These are phyloP conservation scores for Uronychia binucleata DNA, from an alignment of 73 alveolate genomes.

Conservation along the genomic window DNA sequence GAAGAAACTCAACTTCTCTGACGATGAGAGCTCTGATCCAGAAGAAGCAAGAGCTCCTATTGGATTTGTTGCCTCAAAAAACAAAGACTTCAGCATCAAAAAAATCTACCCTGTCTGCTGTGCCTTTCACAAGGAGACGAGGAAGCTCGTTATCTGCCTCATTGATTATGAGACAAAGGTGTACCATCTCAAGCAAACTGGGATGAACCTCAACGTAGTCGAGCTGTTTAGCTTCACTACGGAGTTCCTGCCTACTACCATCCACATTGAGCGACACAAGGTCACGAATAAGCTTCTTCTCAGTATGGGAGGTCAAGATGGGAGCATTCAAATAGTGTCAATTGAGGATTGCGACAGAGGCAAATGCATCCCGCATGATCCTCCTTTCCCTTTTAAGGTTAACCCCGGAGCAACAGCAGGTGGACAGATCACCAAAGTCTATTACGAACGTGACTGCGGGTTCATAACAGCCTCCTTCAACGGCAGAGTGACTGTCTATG, in stretches of 20 bases:
- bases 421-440: conserved; percentile 6
- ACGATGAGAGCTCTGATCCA: neutral
- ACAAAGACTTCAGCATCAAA: neutral
- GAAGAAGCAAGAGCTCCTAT: neutral
- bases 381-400: neutral
- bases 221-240: conserved; percentile 26
- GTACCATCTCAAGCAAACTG: conserved; percentile 28
- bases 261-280: conserved; percentile 30
- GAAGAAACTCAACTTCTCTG: neutral
- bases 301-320: conserved; percentile 35
- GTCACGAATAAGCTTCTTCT: conserved; percentile 31
- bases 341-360: conserved; percentile 21
- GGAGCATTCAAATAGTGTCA: conserved; percentile 16
- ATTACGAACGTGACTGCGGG: conserved; percentile 39
- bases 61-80: conserved; percentile 4
- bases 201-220: conserved; percentile 16
- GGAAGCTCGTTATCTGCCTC: conserved; percentile 29
- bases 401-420: neutral
- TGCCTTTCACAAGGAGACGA: conserved; percentile 28
- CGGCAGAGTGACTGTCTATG: conserved; percentile 37
- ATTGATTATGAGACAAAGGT: conserved; percentile 45
- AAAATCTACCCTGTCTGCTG: conserved; percentile 49
- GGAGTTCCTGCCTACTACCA: conserved; percentile 27
- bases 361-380: neutral
- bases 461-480: conserved; percentile 27